A percentile compares a stretch with the other conserved stretches of the same genome.
Evolutionary conservation across 768 basidiomycete genomes (phyloP).

Genomic region (Thelephora ganbajun): DNA sequence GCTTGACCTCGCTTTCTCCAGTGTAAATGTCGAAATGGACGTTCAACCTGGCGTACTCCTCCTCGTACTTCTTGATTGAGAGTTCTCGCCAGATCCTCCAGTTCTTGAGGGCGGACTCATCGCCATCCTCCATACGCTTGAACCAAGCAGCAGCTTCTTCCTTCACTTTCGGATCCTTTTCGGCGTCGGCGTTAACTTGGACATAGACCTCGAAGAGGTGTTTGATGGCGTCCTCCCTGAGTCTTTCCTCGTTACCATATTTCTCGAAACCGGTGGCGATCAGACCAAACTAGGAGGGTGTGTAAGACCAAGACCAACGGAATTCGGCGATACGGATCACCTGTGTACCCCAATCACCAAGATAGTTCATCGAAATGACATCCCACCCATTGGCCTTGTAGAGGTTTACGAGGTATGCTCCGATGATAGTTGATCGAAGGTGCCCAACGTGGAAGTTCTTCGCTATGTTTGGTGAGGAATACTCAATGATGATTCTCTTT

Average conservation of each 20-base stretch:
- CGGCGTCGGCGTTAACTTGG: conserved; percentile 80
- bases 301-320: neutral
- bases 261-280: conserved; percentile 86
- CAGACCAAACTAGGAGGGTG: conserved; percentile 55
- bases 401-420: conserved; percentile 83
- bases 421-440: conserved; percentile 94
- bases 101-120: conserved; percentile 67
- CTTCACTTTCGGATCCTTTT: conserved; percentile 57
- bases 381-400: conserved; percentile 96
- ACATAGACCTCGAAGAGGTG: conserved; percentile 94
- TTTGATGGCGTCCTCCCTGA: conserved; percentile 83
- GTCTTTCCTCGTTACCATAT: conserved; percentile 75
- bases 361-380: conserved; percentile 83
- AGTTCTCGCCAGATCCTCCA: conserved; percentile 91
- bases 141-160: conserved; percentile 75
- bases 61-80: conserved; percentile 78
- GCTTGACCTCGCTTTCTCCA: conserved; percentile 75
- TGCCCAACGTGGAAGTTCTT: conserved; percentile 98
- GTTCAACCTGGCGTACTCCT: conserved; percentile 82
- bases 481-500: conserved; percentile 81
- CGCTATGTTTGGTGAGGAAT: conserved; percentile 94
- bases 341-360: conserved; percentile 98
- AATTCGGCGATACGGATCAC: conserved; percentile 37
- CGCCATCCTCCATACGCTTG: conserved; percentile 90
- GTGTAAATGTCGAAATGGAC: conserved; percentile 86